These are phyloP conservation scores for Fraxinus anomala DNA, from an alignment of 257 asterid species.

Conservation along the genomic window DNA sequence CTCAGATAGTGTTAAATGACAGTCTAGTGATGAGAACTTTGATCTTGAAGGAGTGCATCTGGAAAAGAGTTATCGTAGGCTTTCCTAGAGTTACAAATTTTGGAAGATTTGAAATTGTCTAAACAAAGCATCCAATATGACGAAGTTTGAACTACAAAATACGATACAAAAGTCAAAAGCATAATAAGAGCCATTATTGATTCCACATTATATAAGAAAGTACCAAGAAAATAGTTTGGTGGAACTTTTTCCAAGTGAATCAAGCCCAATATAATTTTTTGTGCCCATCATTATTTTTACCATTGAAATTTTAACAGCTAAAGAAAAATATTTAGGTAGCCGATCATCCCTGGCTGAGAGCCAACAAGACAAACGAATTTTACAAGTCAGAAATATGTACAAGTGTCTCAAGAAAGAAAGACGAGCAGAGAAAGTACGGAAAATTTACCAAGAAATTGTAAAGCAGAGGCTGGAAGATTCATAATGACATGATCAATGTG, in stretches of 20 bases:
- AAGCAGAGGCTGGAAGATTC: constrained; percentile 94
- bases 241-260: too few species aligned
- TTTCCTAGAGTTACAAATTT: neutral
- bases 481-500: constrained; percentile 88
- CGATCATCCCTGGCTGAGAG: neutral
- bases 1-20: too few species aligned
- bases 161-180: neutral
- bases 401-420: constrained; percentile 1
- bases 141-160: neutral
- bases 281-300: neutral
- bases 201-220: neutral
- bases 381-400: neutral
- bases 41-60: neutral
- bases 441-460: constrained; percentile 77
- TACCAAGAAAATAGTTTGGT: neutral
- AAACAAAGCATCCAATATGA: neutral
- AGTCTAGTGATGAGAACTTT: too few species aligned
- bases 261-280: too few species aligned
- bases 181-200: neutral
- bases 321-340: neutral
- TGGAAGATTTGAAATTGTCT: neutral
- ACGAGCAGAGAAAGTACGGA: neutral
- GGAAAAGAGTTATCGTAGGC: neutral
- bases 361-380: neutral
- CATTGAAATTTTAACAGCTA: neutral